These are phyloP conservation scores for Pueraria montana DNA, from an alignment of 306 rosid species.

Conservation along the genomic window DNA sequence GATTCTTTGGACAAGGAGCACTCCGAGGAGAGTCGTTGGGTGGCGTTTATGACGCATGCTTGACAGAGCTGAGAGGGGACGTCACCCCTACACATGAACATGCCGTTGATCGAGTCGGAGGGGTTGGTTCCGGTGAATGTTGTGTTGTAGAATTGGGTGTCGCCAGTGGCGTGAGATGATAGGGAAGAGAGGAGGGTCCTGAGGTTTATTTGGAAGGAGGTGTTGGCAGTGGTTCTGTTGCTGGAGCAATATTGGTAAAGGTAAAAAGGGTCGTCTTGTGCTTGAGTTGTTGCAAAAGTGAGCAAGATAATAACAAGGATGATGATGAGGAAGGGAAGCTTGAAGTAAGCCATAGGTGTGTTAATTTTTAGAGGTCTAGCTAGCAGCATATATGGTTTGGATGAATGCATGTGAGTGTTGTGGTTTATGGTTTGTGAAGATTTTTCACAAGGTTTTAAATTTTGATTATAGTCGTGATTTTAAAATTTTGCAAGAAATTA, in stretches of 20 bases:
- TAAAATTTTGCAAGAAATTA: no score
- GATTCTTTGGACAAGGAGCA: conserved; percentile 23
- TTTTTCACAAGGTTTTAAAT: no score
- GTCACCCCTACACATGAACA: conserved; percentile 10
- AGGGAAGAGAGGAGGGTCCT: not conserved
- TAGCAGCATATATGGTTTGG: not conserved
- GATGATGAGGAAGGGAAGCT: not conserved
- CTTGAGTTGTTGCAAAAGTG: not conserved
- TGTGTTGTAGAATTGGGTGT: conserved; percentile 11
- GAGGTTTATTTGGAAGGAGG: not conserved
- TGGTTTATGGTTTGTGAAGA: not conserved
- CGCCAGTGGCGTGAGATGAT: not conserved
- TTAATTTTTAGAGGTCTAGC: not conserved
- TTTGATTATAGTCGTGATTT: no score
- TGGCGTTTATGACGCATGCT: not conserved
- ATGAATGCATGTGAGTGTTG: not conserved
- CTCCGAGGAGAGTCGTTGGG: not conserved
- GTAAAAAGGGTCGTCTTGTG: not conserved
- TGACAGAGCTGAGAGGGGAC: not conserved
- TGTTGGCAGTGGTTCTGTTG: not conserved
- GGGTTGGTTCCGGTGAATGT: not conserved
- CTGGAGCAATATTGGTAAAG: not conserved
- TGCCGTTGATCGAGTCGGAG: not conserved
- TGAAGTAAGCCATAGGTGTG: not conserved
- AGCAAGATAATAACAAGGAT: not conserved